A percentile compares a stretch with the other conserved stretches of the same genome.
These are phyloP conservation scores for Oryza longistaminata DNA, from an alignment of 176 grass and related monocot genomes.

Conservation along the genomic window DNA sequence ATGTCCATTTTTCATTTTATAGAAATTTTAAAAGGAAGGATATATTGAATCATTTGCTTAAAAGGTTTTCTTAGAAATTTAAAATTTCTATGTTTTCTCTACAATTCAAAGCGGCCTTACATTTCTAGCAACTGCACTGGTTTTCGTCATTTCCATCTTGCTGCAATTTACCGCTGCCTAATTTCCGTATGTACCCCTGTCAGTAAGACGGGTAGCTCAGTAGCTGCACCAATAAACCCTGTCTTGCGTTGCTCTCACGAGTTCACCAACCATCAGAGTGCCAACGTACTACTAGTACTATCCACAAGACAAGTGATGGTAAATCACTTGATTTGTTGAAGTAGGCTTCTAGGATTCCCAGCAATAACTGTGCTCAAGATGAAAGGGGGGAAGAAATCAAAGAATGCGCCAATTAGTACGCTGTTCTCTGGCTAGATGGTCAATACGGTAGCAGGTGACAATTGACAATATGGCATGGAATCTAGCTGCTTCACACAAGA, in stretches of 20 bases:
- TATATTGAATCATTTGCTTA: too few relatives aligned
- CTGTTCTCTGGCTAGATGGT: background rate
- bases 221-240: background rate
- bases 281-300: background rate
- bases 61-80: too few relatives aligned
- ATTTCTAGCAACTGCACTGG: too few relatives aligned
- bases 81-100: too few relatives aligned
- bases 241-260: background rate
- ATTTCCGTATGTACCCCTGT: background rate
- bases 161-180: background rate
- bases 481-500: background rate
- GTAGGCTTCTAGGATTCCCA: background rate
- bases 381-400: background rate
- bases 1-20: too few relatives aligned
- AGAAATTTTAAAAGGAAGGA: too few relatives aligned
- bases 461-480: background rate
- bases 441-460: background rate
- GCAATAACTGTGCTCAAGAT: background rate
- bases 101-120: too few relatives aligned
- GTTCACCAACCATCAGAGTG: constrained; percentile 15
- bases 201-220: background rate
- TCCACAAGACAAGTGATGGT: background rate
- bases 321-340: background rate
- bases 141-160: background rate
- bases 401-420: background rate